phyloP scores from a whole-genome alignment of 1,284 basidiomycete genomes.

The Boletus albobrunnescens region DNA sequence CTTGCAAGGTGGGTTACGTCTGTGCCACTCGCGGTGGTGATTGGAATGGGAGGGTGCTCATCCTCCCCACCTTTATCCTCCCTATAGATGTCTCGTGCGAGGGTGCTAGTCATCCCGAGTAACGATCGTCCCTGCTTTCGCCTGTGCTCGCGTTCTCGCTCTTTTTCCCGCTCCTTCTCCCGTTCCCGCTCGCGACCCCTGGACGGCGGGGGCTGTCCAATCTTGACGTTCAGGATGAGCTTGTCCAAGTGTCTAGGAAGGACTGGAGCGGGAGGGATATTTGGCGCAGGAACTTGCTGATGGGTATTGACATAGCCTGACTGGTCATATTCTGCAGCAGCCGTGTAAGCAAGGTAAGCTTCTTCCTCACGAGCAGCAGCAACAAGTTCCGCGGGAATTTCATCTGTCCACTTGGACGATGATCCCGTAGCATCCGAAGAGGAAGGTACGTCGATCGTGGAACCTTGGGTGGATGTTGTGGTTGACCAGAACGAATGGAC shows the following conservation, averaged over 20 bases:
- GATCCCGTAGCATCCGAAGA: slow-evolving; percentile 26
- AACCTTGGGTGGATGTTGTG: slow-evolving; percentile 36
- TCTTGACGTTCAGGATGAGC: slow-evolving; percentile 79
- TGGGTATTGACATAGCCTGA: slow-evolving; percentile 20
- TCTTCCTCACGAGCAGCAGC: slow-evolving; percentile 85
- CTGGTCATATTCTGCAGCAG: slow-evolving; percentile 30
- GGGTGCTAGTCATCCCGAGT: slow-evolving; percentile 30
- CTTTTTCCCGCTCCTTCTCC: slow-evolving; percentile 31
- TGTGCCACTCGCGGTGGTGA: slow-evolving; percentile 36
- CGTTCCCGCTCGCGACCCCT: slow-evolving; percentile 36
- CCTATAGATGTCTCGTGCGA: slow-evolving; percentile 27
- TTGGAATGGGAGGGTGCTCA: slow-evolving; percentile 29
- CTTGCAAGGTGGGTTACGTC: slow-evolving; percentile 33
- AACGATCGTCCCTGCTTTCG: slow-evolving; percentile 32
- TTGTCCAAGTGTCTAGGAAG: slow-evolving; percentile 92
- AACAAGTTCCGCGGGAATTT: slow-evolving; percentile 70
- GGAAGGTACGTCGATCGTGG: slow-evolving; percentile 22
- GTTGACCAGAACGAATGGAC: slow-evolving; percentile 36
- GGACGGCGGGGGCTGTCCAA: slow-evolving; percentile 31
- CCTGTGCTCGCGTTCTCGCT: slow-evolving; percentile 31
- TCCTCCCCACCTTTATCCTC: slow-evolving; percentile 24
- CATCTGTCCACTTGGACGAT: slow-evolving; percentile 64
- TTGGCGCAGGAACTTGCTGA: slow-evolving; percentile 53
- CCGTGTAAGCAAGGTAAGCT: slow-evolving; percentile 53
- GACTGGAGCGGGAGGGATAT: slow-evolving; percentile 79